A percentile compares a stretch with the other conserved stretches of the same genome.
phyloP scores from a whole-genome alignment of 495 filamentous ascomycete species.

The Clohesyomyces aquaticus region DNA sequence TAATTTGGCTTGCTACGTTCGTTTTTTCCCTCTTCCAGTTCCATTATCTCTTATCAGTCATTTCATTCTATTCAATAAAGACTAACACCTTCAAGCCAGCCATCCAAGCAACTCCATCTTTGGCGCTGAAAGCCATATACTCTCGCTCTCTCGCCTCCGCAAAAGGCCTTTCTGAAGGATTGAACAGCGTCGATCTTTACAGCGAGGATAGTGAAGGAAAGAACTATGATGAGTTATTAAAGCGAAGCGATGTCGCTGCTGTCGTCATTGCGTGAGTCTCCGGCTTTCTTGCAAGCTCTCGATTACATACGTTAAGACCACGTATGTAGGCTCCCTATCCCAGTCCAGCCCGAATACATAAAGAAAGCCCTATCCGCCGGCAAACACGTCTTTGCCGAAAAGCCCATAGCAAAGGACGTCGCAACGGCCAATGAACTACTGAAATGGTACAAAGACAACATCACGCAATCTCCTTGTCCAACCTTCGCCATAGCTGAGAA shows the following conservation, averaged over 20 bases:
- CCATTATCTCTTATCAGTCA: not conserved
- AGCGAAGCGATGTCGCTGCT: slow-evolving; percentile 65
- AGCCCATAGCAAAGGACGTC: slow-evolving; percentile 74
- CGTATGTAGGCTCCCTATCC: slow-evolving; percentile 58
- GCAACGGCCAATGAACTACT: slow-evolving; percentile 64
- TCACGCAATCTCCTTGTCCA: slow-evolving; percentile 46
- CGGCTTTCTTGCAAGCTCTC: not conserved
- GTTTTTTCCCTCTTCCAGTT: not conserved
- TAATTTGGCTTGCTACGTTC: not conserved
- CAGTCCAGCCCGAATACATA: slow-evolving; percentile 61
- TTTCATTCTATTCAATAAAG: slow-evolving; percentile 3
- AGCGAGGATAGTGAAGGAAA: slow-evolving; percentile 63
- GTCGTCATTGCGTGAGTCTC: slow-evolving; percentile 67
- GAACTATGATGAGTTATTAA: slow-evolving; percentile 63
- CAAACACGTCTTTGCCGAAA: slow-evolving; percentile 84
- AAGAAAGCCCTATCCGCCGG: slow-evolving; percentile 65
- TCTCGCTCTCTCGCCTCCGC: slow-evolving; percentile 49
- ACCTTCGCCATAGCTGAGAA: slow-evolving; percentile 76
- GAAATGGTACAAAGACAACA: slow-evolving; percentile 60
- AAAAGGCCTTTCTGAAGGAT: slow-evolving; percentile 27
- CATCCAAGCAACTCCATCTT: slow-evolving; percentile 44
- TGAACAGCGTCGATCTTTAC: slow-evolving; percentile 50
- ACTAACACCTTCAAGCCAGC: slow-evolving; percentile 48
- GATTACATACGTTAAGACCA: slow-evolving; percentile 10
- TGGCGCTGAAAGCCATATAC: slow-evolving; percentile 50